Percentiles rank a stretch among this genome's conserved stretches.
Conservation (phyloP, 176 grass and related monocot genomes). For the Ensete ventricosum region DNA sequence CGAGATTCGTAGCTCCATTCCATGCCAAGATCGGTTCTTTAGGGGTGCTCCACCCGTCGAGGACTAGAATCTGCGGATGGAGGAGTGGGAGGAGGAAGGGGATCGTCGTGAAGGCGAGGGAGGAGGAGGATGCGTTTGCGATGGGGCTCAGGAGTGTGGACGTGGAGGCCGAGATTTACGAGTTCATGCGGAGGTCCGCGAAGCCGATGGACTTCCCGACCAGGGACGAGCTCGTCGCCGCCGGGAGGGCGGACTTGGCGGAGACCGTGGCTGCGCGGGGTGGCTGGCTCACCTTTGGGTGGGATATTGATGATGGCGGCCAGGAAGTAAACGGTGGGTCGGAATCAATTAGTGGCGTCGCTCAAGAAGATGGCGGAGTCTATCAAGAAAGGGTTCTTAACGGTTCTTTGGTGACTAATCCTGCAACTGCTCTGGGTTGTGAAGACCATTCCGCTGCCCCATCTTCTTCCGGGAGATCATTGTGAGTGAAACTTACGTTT, state of each 20-base stretch:
- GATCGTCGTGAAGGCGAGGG: not conserved
- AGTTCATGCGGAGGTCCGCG: conserved; percentile 68
- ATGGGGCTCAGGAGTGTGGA: not conserved
- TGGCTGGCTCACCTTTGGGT: conserved; percentile 77
- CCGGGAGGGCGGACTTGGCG: conserved; percentile 59
- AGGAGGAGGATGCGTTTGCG: conserved; percentile 5
- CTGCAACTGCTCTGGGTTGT: not conserved
- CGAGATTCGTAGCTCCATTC: not conserved
- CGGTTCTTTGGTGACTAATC: not conserved
- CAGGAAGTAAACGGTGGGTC: not conserved
- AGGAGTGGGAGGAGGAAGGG: not conserved
- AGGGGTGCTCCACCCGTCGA: not conserved
- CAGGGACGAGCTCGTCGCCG: conserved; percentile 49
- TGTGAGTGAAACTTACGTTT: conserved; percentile 20
- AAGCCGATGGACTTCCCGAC: conserved; percentile 75
- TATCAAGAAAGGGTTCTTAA: not conserved
- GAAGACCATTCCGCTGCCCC: not conserved
- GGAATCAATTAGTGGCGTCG: not conserved
- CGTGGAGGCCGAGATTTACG: conserved; percentile 77
- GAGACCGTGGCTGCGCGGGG: conserved; percentile 46
- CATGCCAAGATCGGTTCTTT: not conserved
- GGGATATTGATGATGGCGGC: conserved; percentile 25
- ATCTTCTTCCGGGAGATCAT: conserved; percentile 37
- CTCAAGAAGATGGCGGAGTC: not conserved
- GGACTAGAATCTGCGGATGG: not conserved